These are phyloP conservation scores for Leishmania amazonensis DNA, from an alignment of 208 protist species.

Conservation along the genomic window DNA sequence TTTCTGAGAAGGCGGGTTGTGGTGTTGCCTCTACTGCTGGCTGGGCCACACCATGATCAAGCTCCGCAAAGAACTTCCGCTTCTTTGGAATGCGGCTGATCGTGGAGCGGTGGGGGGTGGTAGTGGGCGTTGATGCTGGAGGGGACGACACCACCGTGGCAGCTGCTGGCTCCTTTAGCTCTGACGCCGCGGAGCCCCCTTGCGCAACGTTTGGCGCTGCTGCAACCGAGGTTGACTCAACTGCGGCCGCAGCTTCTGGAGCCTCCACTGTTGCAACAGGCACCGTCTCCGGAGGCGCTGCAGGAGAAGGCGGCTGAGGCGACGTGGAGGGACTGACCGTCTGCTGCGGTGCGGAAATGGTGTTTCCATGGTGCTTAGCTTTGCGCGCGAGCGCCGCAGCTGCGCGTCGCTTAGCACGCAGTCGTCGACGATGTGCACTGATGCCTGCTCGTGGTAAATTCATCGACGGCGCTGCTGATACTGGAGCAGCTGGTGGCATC, in stretches of 20 bases:
- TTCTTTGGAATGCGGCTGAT: constrained; percentile 30
- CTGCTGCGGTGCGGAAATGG: neutral
- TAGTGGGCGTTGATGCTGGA: neutral
- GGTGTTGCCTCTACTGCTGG: neutral
- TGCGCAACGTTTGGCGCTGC: neutral
- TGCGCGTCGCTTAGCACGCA: constrained; percentile 5
- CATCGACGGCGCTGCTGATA: neutral
- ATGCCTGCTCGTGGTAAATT: neutral
- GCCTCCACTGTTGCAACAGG: neutral
- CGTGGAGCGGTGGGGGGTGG: constrained; percentile 8
- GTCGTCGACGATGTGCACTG: constrained; percentile 1
- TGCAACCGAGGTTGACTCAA: neutral
- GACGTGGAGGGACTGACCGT: neutral
- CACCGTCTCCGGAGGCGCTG: neutral
- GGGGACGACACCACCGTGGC: neutral
- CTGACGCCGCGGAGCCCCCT: neutral
- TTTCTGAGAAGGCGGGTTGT: neutral
- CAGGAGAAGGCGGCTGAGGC: neutral
- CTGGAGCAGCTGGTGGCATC: neutral
- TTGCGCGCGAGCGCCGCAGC: constrained; percentile 3
- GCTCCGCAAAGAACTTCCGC: constrained; percentile 23
- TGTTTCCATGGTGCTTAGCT: neutral
- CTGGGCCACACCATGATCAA: neutral
- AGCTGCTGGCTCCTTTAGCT: neutral
- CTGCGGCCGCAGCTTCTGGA: neutral